Evolutionary conservation across 305 asterid species (phyloP).

Genomic region (Caryopteris hybrid): DNA sequence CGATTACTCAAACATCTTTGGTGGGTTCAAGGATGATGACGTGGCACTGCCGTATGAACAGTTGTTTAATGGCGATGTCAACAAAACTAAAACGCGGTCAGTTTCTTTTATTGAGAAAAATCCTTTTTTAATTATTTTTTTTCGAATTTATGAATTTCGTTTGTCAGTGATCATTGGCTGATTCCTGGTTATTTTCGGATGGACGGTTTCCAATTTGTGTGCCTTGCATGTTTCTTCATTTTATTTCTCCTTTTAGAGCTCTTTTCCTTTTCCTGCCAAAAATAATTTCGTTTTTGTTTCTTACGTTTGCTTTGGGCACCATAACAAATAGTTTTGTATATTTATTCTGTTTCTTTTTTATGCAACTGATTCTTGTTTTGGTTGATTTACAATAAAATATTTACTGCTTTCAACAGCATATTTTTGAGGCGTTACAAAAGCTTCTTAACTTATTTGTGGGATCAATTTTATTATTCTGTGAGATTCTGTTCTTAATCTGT

Average conservation of each 20-base stretch:
- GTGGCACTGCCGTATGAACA: slow-evolving; percentile 55
- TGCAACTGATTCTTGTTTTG: no score
- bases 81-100: slow-evolving; percentile 25
- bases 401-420: neutral
- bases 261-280: neutral
- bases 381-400: neutral
- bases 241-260: neutral
- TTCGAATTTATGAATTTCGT: no score
- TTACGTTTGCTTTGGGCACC: neutral
- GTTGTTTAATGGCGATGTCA: slow-evolving; percentile 33
- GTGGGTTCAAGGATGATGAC: slow-evolving; percentile 51
- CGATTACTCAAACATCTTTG: slow-evolving; percentile 69
- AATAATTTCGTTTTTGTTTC: neutral
- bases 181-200: neutral
- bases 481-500: neutral
- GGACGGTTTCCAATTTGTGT: neutral
- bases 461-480: neutral
- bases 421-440: neutral
- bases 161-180: neutral
- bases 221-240: slow-evolving; percentile 5
- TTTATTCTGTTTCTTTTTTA: no score
- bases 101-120: neutral
- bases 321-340: neutral
- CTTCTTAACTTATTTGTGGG: neutral
- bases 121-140: neutral